These are phyloP conservation scores for Coemansia sp. DNA, from an alignment of 192 early-diverging fungal species.

Conservation along the genomic window DNA sequence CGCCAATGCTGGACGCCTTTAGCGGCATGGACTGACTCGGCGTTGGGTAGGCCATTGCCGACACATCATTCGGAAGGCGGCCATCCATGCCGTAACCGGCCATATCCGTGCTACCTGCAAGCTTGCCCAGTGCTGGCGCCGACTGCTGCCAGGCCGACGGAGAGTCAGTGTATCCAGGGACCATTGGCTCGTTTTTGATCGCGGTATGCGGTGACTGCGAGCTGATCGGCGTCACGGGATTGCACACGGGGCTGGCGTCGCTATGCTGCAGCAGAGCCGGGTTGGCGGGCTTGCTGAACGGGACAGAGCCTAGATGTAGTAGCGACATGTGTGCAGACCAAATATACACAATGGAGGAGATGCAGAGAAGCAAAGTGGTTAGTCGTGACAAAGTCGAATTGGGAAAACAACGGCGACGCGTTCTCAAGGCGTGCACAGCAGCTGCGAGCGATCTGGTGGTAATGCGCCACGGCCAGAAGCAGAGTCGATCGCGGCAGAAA, in stretches of 20 bases:
- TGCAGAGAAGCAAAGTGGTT: slow-evolving; percentile 1
- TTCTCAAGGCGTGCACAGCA: background rate
- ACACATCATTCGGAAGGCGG: slow-evolving; percentile 1
- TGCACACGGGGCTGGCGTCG: background rate
- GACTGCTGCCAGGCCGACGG: background rate
- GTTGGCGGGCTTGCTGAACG: slow-evolving; percentile 1
- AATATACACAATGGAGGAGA: background rate
- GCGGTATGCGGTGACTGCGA: slow-evolving; percentile 6
- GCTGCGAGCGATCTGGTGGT: slow-evolving; percentile 6
- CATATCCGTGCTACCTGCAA: background rate
- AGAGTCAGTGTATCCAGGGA: background rate
- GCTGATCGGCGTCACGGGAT: slow-evolving; percentile 1
- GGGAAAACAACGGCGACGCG: slow-evolving; percentile 2
- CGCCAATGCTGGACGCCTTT: slow-evolving; percentile 11
- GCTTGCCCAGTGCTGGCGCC: background rate
- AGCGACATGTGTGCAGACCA: slow-evolving; percentile 1
- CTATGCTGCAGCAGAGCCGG: background rate
- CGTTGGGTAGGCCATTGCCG: slow-evolving; percentile 13
- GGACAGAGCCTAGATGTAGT: slow-evolving; percentile 5
- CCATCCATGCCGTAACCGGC: background rate
- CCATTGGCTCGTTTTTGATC: background rate
- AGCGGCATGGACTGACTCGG: slow-evolving; percentile 19
- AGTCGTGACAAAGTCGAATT: slow-evolving; percentile 1
- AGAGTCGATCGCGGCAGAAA: slow-evolving; percentile 6
- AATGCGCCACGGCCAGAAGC: slow-evolving; percentile 11